Percentiles rank a stretch among this genome's conserved stretches.
These are phyloP conservation scores for Pythium pyrilobum DNA, from an alignment of 352 stramenopile species.

Conservation along the genomic window DNA sequence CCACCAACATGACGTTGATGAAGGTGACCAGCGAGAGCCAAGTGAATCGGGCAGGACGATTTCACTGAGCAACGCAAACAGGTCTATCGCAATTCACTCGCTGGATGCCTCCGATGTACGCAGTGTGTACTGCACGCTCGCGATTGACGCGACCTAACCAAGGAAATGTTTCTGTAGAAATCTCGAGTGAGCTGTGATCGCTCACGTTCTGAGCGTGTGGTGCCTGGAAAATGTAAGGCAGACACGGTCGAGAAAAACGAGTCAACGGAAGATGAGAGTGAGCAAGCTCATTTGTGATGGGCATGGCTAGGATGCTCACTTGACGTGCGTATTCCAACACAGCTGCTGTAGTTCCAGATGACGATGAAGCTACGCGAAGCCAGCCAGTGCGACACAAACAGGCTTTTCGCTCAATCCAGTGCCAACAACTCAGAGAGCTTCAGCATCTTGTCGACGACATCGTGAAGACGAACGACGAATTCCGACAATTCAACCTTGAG, in stretches of 20 bases:
- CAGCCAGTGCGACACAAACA: not conserved
- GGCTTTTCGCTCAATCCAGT: slow-evolving; percentile 4
- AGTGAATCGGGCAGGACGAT: too few relatives aligned
- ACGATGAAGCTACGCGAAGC: not conserved
- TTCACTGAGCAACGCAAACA: too few relatives aligned
- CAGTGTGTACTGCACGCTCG: too few relatives aligned
- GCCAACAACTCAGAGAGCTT: slow-evolving; percentile 4
- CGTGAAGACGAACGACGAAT: slow-evolving; percentile 12
- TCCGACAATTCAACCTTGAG: slow-evolving; percentile 7
- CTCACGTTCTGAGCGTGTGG: not conserved
- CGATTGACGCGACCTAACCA: too few relatives aligned
- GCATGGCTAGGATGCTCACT: not conserved
- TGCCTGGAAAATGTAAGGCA: too few relatives aligned
- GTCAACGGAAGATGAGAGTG: not conserved
- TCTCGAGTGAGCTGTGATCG: not conserved
- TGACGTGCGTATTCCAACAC: not conserved
- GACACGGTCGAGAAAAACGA: too few relatives aligned
- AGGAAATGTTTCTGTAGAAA: too few relatives aligned
- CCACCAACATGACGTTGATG: too few relatives aligned
- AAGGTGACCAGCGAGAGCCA: too few relatives aligned
- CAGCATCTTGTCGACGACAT: slow-evolving; percentile 15
- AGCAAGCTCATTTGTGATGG: not conserved
- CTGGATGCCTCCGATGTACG: too few relatives aligned
- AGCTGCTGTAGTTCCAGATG: slow-evolving; percentile 1
- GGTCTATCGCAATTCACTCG: too few relatives aligned